Conservation (phyloP, 371 early-diverging fungal genomes). For the Lichtheimia ornata region DNA sequence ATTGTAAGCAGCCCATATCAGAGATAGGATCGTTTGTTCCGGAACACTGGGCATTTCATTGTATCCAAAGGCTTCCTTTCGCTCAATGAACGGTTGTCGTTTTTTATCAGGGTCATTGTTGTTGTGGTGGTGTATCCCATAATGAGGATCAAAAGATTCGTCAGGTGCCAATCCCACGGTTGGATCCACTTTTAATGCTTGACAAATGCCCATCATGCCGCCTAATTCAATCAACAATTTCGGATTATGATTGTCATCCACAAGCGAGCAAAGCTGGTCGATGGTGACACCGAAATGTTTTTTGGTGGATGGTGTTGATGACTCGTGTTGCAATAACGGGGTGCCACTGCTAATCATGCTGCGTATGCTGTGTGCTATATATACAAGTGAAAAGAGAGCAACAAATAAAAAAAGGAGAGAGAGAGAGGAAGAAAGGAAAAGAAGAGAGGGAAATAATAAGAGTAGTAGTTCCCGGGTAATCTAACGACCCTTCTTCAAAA, state of each 20-base stretch:
- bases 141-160: slow-evolving; percentile 47
- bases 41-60: slow-evolving; percentile 65
- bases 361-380: neutral
- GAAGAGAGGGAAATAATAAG: neutral
- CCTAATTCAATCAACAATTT: slow-evolving; percentile 56
- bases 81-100: slow-evolving; percentile 30
- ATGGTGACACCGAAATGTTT: neutral
- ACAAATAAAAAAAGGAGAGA: neutral
- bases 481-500: too few relatives aligned
- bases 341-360: too few relatives aligned
- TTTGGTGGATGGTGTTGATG: neutral
- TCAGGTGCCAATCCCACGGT: slow-evolving; percentile 60
- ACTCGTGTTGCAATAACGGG: too few relatives aligned
- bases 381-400: neutral
- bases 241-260: slow-evolving; percentile 11
- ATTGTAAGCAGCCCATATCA: slow-evolving; percentile 58
- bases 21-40: slow-evolving; percentile 57
- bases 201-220: slow-evolving; percentile 54
- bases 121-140: slow-evolving; percentile 17
- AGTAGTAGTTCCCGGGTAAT: too few relatives aligned
- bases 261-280: neutral
- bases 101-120: slow-evolving; percentile 1
- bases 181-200: slow-evolving; percentile 63
- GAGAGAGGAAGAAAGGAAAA: neutral
- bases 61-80: slow-evolving; percentile 51